Evolutionary conservation across 1,284 basidiomycete species (phyloP), one percentile per base, ranked within the genome.

Genomic region (Apiotrichum porosum): DNA sequence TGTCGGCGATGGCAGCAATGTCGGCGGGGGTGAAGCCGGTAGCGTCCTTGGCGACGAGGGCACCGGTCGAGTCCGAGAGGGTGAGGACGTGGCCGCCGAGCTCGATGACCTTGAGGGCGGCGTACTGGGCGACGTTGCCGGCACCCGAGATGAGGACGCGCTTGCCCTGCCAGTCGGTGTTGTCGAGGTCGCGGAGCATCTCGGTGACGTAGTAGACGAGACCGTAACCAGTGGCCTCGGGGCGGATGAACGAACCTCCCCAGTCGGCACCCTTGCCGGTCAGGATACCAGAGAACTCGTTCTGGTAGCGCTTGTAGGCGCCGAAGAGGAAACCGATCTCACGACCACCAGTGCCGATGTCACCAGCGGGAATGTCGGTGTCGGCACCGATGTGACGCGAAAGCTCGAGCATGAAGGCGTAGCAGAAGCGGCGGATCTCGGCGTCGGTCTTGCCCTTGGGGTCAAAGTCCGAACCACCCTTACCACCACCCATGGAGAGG

Each of bases 311-410:
- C 77, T 84, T 86, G 80, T 87, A 87, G 42, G 82, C 81, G 54
- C 83, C 83, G 61, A 84, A 85, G 66, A 84, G 73, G 79, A 75
- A 85, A 32, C 81, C 83, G 51, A 84, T 80, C 74, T 85, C 85
- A 57, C 83, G 79, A 34, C 78, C 83, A 60, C 84, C 84, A 57
- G 78, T 78, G 60, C 79, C 79, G 60, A 88, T 87, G 65, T 87
- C 85, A 58, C 85, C 85, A 56, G 85, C 85, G 60, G 85, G 85
- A 50, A 88, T 83, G 73, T 88, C 86, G 51, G 84, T 86, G 77
- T 86, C 81, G 65, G 77, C 73, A 37, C 82, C 83, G 54, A 85
- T 85, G 75, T 85, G 83, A 57, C 81, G 77, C 57, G 78, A 81
- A 47, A 86, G 80, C 77, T 86, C 84, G 49, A 74, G 72, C 84